Conservation (phyloP, 108 stramenopile species). For the Nitzschia sp. region DNA sequence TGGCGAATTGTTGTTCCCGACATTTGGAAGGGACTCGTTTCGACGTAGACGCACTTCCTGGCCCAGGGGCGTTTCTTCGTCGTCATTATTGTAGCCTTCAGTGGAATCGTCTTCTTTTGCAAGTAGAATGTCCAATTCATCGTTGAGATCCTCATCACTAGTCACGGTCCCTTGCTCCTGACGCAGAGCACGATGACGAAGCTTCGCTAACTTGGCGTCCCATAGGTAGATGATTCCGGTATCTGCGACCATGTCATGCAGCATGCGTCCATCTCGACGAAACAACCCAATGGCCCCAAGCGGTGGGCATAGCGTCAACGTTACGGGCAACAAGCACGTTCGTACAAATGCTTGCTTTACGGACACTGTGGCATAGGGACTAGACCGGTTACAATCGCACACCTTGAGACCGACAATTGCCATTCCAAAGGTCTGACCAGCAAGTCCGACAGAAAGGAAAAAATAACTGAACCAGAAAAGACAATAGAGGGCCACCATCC, state of each 20-base stretch:
- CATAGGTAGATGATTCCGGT: constrained; percentile 34
- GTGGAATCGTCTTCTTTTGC: neutral
- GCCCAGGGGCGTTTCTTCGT: neutral
- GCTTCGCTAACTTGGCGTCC: constrained; percentile 31
- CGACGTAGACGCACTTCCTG: neutral
- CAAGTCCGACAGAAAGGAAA: constrained; percentile 7
- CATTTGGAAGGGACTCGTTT: neutral
- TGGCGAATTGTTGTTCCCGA: neutral
- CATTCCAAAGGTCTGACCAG: constrained; percentile 36
- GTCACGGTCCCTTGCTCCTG: neutral
- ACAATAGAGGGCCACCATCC: constrained; percentile 6
- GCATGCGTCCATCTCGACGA: constrained; percentile 27
- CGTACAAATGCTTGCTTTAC: constrained; percentile 17
- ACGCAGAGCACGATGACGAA: constrained; percentile 10
- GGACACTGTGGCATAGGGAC: constrained; percentile 2
- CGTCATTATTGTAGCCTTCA: neutral
- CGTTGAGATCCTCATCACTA: neutral
- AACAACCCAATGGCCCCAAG: constrained; percentile 24
- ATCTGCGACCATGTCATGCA: constrained; percentile 26
- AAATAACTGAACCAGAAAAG: constrained; percentile 16
- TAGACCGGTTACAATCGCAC: constrained; percentile 1
- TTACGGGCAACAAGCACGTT: constrained; percentile 11
- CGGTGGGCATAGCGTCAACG: neutral
- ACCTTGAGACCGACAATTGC: constrained; percentile 31
- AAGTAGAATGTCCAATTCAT: neutral